A percentile compares a stretch with the other conserved stretches of the same genome.
Conservation (phyloP, 2,329 filamentous ascomycete genomes). For the Sclerotinia subarctica region DNA sequence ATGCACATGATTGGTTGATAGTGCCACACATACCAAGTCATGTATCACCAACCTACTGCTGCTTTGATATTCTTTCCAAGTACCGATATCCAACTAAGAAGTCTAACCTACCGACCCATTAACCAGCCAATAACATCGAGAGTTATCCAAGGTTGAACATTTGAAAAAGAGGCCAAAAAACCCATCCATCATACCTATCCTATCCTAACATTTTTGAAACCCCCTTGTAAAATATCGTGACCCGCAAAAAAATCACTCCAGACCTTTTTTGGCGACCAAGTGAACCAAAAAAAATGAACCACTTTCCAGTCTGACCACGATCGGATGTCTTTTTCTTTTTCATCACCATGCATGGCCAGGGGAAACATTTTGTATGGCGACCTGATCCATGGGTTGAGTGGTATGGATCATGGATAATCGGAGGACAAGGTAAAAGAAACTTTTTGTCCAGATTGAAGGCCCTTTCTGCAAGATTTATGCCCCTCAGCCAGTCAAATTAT, state of each 20-base stretch:
- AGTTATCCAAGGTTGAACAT: not conserved
- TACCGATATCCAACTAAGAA: not conserved
- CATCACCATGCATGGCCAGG: constrained; percentile 15
- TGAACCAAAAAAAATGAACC: not conserved
- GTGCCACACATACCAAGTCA: too few species aligned
- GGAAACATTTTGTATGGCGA: not conserved
- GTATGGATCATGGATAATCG: constrained; percentile 1
- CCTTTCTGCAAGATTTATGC: constrained; percentile 13
- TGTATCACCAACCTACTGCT: not conserved
- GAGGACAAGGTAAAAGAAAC: constrained; percentile 2
- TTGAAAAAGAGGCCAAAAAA: not conserved
- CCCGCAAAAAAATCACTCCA: not conserved
- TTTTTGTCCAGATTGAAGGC: constrained; percentile 10
- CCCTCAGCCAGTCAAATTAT: not conserved
- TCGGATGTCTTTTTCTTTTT: constrained; percentile 12
- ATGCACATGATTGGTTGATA: not conserved
- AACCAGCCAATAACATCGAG: not conserved
- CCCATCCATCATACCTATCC: too few species aligned
- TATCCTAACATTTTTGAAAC: not conserved
- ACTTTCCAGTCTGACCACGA: not conserved
- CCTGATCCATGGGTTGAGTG: not conserved
- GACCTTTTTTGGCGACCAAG: not conserved
- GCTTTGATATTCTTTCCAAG: not conserved
- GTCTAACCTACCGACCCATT: not conserved
- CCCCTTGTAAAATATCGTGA: not conserved